phyloP scores from a whole-genome alignment of 164 flowering plant genomes.

The Paratinospora sagittata region DNA sequence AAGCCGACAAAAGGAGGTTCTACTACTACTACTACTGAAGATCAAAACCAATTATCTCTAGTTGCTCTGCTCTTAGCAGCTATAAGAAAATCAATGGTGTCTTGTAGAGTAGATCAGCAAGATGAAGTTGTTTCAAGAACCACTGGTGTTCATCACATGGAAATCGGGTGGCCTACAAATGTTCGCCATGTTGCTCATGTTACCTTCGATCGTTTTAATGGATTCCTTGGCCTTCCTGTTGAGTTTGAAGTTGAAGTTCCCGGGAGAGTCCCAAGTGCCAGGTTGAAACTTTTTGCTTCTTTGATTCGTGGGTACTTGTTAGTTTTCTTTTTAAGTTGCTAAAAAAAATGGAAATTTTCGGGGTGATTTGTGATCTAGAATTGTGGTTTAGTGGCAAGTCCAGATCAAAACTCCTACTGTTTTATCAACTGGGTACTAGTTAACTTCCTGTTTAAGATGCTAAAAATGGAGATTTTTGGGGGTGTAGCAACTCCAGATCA shows the following conservation, averaged over 20 bases:
- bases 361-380: no score
- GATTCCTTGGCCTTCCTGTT: constrained; percentile 89
- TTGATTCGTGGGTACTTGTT: constrained; percentile 11
- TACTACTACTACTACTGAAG: not conserved
- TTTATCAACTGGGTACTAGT: not conserved
- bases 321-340: constrained; percentile 3
- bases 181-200: constrained; percentile 88
- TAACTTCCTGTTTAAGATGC: not conserved
- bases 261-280: constrained; percentile 78
- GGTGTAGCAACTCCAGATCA: not conserved
- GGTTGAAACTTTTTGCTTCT: constrained; percentile 35
- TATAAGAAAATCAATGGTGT: constrained; percentile 76
- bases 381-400: no score
- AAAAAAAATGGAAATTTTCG: not conserved
- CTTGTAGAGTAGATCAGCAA: constrained; percentile 60
- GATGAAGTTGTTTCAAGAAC: constrained; percentile 56
- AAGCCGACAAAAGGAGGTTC: constrained; percentile 18
- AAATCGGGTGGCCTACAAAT: constrained; percentile 93
- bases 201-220: constrained; percentile 90
- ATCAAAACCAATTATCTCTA: constrained; percentile 59
- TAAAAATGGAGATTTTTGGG: not conserved
- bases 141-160: constrained; percentile 49
- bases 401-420: not conserved
- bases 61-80: constrained; percentile 57
- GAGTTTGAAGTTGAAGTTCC: constrained; percentile 91